Base-by-base conservation (phyloP, 441 rosid species). In the Biscutella laevigata region DNA sequence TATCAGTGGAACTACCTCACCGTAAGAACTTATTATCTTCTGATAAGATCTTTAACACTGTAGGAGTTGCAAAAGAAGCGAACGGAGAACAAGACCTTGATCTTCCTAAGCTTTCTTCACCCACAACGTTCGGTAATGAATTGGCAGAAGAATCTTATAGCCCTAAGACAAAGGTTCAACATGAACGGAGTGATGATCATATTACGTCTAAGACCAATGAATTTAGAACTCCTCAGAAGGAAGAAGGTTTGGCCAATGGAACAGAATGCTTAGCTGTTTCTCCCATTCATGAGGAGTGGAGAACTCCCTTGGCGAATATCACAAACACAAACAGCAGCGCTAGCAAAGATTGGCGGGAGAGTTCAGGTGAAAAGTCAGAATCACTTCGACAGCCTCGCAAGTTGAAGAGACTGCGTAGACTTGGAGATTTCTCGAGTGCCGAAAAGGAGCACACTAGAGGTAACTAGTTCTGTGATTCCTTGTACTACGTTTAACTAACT, bases 321-420 rank as follows among this genome's bases (percentile, higher is more conserved):
- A 35, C 60, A 22, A 40, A 50, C 62, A 55, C 66, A 20, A 69
- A 57, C 60, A 68, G 50, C 26, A 67, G 73, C 49, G 56, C 68
- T 57, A 81, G 90, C 76, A 75, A 61, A 62, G 81, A 86, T 62
- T 85, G 91, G 98, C 61, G 30, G 55, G 56, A 77, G 69, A 81
- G 77, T 71, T 77, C 91, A 42, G 77, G 69, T 53, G 80, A 69
- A 27, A 77, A 74, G 62, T 71, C 68, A 51, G 75, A 59, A 54
- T 73, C 67, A 53, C 69, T 54, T 40, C 51, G 72, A 67, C 78
- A 52, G 29, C 62, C 46, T 30, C 77, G 57, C 63, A 82, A 74
- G 70, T 64, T 85, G 13, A 91, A 77, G 76, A 85, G 98, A 59
- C 71, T 91, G 68, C 77, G 89, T 52, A 91, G 78, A 63, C 60